A percentile compares a stretch with the other conserved stretches of the same genome.
phyloP scores from a whole-genome alignment of 192 early-diverging fungal genomes.

The Diversispora epigaea region DNA sequence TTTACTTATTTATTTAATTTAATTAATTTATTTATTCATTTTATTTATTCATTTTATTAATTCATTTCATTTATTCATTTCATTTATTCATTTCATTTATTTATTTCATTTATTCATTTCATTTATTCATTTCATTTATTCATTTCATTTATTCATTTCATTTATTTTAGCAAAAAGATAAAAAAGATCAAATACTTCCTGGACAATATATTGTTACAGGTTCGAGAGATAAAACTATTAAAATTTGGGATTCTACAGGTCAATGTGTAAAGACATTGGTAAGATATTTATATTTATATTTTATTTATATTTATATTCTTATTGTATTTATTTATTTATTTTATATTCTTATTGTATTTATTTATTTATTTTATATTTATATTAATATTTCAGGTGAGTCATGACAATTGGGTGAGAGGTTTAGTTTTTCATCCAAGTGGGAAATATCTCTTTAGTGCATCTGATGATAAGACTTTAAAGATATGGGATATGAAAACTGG shows the following conservation, averaged over 20 bases:
- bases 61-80: neutral
- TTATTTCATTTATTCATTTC: no score
- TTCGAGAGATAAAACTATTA: slow-evolving; percentile 89
- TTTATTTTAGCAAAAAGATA: slow-evolving; percentile 39
- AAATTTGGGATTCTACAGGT: slow-evolving; percentile 75
- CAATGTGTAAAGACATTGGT: slow-evolving; percentile 79
- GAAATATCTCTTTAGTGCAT: slow-evolving; percentile 76
- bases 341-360: no score
- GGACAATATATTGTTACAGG: slow-evolving; percentile 78
- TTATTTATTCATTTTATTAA: neutral
- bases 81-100: no score
- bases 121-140: neutral
- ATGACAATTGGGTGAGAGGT: slow-evolving; percentile 93
- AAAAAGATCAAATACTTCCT: slow-evolving; percentile 49
- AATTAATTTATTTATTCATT: neutral
- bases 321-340: no score
- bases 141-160: neutral
- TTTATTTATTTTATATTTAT: slow-evolving; percentile 3
- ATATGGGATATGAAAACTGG: slow-evolving; percentile 88
- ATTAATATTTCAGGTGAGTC: slow-evolving; percentile 60
- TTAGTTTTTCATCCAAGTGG: slow-evolving; percentile 82
- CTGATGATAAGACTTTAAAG: slow-evolving; percentile 89
- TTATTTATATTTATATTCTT: neutral
- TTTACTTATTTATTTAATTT: neutral
- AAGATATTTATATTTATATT: slow-evolving; percentile 27